phyloP scores from a whole-genome alignment of 306 rosid species.

The Fagus crenata region DNA sequence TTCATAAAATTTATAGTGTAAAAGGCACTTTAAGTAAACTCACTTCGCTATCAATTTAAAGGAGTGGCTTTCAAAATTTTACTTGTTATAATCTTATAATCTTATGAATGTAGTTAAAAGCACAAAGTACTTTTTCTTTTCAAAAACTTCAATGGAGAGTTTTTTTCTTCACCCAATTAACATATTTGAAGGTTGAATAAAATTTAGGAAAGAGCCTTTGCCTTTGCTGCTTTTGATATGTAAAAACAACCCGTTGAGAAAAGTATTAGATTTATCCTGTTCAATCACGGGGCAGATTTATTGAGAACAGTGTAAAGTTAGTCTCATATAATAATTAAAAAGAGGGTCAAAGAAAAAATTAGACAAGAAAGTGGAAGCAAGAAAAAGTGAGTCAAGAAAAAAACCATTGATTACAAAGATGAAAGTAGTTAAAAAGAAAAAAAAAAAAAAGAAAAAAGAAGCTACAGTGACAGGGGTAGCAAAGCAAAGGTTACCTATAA shows the following conservation, averaged over 20 bases:
- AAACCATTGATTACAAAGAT: neutral
- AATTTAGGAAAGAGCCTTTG: no score
- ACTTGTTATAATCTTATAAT: no score
- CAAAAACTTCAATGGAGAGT: no score
- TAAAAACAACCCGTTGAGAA: no score
- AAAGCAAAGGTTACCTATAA: neutral
- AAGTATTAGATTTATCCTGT: neutral
- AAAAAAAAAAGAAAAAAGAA: neutral
- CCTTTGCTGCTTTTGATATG: no score
- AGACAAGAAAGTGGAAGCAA: neutral
- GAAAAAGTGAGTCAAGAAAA: neutral
- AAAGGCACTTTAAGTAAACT: neutral
- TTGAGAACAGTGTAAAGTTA: neutral
- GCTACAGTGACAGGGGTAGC: neutral
- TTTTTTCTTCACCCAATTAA: no score
- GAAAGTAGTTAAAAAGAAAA: no score
- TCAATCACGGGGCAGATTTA: neutral
- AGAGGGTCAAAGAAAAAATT: neutral
- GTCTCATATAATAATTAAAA: neutral
- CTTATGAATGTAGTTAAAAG: no score
- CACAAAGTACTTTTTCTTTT: no score
- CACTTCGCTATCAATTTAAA: no score
- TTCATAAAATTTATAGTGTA: neutral
- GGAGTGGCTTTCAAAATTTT: no score
- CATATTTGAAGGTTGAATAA: no score